phyloP scores from a whole-genome alignment of 2,329 filamentous ascomycete species.

The Botrytis aclada region DNA sequence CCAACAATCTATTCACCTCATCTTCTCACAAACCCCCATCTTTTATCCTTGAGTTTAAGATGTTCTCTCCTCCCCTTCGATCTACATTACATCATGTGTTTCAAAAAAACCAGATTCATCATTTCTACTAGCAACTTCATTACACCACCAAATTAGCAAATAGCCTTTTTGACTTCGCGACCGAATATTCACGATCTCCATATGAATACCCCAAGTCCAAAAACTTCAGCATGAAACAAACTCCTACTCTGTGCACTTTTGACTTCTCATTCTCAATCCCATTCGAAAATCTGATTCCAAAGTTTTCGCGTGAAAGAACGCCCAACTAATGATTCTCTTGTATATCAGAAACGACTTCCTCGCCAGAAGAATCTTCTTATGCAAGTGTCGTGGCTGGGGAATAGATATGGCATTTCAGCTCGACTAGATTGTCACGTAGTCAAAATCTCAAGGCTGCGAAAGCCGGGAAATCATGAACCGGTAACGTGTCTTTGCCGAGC shows the following conservation, averaged over 20 bases:
- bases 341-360: background rate
- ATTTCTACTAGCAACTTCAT: background rate
- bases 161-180: fast-evolving
- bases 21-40: background rate
- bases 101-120: background rate
- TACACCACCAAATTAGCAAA: background rate
- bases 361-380: background rate
- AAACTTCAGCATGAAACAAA: background rate
- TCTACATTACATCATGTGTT: background rate
- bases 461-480: background rate
- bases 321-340: background rate
- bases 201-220: background rate
- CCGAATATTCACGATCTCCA: background rate
- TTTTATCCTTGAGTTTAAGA: background rate
- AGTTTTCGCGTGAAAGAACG: background rate
- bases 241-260: background rate
- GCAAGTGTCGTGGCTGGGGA: background rate
- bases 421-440: background rate
- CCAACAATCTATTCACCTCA: background rate
- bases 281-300: background rate
- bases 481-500: fast-evolving
- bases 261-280: background rate
- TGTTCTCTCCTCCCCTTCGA: background rate
- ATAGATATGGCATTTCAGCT: background rate
- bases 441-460: background rate